A percentile compares a stretch with the other conserved stretches of the same genome.
These are phyloP conservation scores for Guillardia theta DNA, from an alignment of 78 protist species.

Conservation along the genomic window DNA sequence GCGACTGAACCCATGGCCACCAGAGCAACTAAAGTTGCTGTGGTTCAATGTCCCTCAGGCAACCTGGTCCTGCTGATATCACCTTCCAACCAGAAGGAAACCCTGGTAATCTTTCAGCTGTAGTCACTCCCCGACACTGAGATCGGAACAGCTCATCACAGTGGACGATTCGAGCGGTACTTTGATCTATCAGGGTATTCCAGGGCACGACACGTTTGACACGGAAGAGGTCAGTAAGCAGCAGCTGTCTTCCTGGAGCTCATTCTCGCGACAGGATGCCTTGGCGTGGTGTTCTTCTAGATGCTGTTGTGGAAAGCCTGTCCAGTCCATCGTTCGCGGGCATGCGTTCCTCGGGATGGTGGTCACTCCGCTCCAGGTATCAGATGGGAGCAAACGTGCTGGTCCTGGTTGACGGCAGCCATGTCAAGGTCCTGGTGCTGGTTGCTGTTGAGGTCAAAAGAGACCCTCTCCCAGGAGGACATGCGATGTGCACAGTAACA, in stretches of 20 bases:
- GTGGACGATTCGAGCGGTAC: background rate
- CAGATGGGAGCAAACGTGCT: background rate
- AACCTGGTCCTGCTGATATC: no score
- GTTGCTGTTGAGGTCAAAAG: background rate
- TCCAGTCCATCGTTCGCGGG: background rate
- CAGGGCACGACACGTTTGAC: background rate
- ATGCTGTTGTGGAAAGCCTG: background rate
- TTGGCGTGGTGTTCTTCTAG: background rate
- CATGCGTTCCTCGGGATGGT: background rate
- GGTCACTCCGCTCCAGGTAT: background rate
- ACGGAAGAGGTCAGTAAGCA: background rate
- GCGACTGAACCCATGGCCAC: no score
- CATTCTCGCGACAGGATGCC: background rate
- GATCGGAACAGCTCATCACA: background rate
- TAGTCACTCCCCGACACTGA: no score
- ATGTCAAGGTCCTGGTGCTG: background rate
- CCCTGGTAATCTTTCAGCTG: background rate
- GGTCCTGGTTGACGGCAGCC: background rate
- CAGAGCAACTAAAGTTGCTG: no score
- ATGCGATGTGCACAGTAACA: background rate
- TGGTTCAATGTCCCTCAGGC: no score
- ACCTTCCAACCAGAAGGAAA: background rate
- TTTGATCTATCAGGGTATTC: background rate
- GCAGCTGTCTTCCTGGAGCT: background rate
- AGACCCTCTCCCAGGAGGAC: background rate